Evolutionary conservation across 208 protist species (phyloP).

Genomic region (Wallacemonas collosoma): DNA sequence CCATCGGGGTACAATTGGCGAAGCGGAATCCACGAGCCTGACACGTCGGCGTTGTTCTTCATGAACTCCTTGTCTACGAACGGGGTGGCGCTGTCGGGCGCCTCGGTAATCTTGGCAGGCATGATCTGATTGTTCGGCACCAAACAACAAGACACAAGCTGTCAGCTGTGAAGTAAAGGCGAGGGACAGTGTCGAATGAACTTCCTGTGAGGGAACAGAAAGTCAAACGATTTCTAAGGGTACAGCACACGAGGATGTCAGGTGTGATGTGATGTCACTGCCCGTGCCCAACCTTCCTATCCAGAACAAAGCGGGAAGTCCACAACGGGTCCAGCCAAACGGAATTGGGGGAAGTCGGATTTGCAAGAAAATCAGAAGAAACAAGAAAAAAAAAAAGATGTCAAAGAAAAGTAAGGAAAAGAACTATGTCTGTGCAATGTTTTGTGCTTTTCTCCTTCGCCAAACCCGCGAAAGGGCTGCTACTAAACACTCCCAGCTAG

Average conservation of each 20-base stretch:
- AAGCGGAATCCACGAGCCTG: conserved; percentile 33
- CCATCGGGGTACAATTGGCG: conserved; percentile 36
- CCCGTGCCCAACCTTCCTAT: too few species aligned
- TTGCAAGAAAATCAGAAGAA: neutral
- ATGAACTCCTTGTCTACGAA: conserved; percentile 41
- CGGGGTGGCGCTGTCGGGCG: conserved; percentile 29
- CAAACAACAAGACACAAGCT: too few species aligned
- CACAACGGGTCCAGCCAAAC: too few species aligned
- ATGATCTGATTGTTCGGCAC: neutral
- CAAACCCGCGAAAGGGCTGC: neutral
- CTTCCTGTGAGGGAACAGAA: conserved; percentile 13
- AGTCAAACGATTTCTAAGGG: conserved; percentile 10
- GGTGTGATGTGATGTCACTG: neutral
- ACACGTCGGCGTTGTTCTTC: conserved; percentile 33
- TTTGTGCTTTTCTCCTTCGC: neutral
- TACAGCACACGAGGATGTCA: neutral
- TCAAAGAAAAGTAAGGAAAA: conserved; percentile 12
- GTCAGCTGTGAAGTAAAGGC: neutral
- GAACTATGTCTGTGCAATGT: conserved; percentile 7
- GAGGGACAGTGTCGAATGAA: neutral
- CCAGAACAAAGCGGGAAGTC: too few species aligned
- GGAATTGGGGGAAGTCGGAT: too few species aligned
- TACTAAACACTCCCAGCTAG: neutral
- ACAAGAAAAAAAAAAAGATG: conserved; percentile 19
- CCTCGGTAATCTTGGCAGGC: conserved; percentile 17